phyloP scores from a whole-genome alignment of 1,139 yeast species.

The Zygotorulaspora mrakii region DNA sequence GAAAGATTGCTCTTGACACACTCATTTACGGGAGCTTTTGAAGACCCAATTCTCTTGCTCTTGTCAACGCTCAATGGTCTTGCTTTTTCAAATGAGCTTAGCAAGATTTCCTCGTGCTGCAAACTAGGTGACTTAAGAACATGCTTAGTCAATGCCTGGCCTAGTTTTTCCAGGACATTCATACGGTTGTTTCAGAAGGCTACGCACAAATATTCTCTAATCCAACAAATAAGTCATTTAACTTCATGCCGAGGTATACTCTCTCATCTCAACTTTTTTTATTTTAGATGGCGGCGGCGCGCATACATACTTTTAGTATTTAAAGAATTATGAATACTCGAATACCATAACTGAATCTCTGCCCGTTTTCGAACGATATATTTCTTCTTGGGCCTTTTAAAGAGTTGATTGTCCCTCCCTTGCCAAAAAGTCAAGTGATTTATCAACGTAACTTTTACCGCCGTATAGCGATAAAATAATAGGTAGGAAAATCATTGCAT shows the following conservation, averaged over 20 bases:
- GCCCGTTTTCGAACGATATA: no score
- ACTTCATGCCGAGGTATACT: background rate
- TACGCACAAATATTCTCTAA: no score
- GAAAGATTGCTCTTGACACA: conserved; percentile 16
- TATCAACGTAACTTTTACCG: conserved; percentile 39
- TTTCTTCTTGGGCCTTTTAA: no score
- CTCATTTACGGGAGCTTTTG: conserved; percentile 1
- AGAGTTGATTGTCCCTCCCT: conserved; percentile 1
- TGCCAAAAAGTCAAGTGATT: conserved; percentile 5
- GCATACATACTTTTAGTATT: background rate
- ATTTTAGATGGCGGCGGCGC: background rate
- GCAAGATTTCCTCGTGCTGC: conserved; percentile 9
- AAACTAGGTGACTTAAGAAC: conserved; percentile 12
- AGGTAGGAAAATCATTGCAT: conserved; percentile 76
- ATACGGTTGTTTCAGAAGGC: conserved; percentile 14
- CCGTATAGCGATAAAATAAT: conserved; percentile 65
- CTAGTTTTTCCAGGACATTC: conserved; percentile 22
- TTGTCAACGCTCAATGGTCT: conserved; percentile 4
- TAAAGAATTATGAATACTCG: background rate
- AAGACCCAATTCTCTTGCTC: background rate
- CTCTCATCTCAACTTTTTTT: conserved; percentile 2
- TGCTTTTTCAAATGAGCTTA: conserved; percentile 11
- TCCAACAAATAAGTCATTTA: no score
- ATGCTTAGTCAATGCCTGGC: conserved; percentile 16
- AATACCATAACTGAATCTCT: no score